phyloP scores from a whole-genome alignment of 352 stramenopile genomes.

The Globisporangium splendens region DNA sequence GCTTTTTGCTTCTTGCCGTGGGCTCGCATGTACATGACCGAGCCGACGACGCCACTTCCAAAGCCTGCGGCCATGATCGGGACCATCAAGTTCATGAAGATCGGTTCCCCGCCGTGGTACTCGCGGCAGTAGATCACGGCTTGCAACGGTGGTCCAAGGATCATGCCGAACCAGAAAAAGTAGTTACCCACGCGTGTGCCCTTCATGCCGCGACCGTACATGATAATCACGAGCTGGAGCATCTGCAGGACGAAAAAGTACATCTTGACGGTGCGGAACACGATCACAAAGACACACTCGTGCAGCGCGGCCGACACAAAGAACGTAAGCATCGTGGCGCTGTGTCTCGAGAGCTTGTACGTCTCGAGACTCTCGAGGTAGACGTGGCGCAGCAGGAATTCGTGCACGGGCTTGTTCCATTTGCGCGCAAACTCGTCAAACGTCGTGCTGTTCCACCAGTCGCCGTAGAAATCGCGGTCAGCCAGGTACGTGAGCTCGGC shows the following conservation, averaged over 20 bases:
- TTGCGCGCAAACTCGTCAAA: conserved; percentile 89
- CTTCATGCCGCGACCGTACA: conserved; percentile 68
- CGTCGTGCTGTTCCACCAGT: conserved; percentile 98
- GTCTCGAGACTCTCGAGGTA: conserved; percentile 78
- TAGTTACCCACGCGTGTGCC: conserved; percentile 75
- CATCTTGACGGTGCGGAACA: conserved; percentile 91
- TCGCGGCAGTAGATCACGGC: conserved; percentile 80
- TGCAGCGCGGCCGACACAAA: conserved; percentile 94
- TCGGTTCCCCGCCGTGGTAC: conserved; percentile 72
- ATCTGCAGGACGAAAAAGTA: conserved; percentile 96
- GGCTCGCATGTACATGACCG: conserved; percentile 36
- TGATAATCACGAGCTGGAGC: conserved; percentile 91
- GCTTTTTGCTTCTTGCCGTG: conserved; percentile 23
- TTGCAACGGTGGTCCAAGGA: conserved; percentile 64
- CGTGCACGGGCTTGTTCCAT: conserved; percentile 98
- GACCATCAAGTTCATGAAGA: conserved; percentile 81
- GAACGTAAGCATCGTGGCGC: conserved; percentile 88
- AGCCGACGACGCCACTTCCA: conserved; percentile 40
- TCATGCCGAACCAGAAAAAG: conserved; percentile 80
- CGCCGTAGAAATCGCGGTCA: conserved; percentile 93
- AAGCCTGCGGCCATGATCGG: conserved; percentile 68
- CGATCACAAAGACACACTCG: conserved; percentile 94
- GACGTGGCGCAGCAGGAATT: conserved; percentile 89
- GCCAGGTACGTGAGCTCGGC: conserved; percentile 91
- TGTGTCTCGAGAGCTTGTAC: conserved; percentile 70